Percentiles rank a stretch among this genome's conserved stretches.
Evolutionary conservation across 805 yeast species (phyloP).

Genomic region (Candida sonorensis): DNA sequence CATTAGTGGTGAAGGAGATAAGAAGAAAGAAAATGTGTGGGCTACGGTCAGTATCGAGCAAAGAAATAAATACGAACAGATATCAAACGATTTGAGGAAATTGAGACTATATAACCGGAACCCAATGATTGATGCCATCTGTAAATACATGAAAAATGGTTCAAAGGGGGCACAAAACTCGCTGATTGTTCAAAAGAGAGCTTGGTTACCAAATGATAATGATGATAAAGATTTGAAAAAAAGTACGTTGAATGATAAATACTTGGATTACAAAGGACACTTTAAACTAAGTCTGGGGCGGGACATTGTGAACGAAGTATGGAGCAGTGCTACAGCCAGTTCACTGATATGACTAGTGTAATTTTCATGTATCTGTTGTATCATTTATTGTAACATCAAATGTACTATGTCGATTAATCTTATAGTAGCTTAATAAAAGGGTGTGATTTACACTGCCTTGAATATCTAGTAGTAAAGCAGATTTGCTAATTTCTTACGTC

Average conservation of each 20-base stretch:
- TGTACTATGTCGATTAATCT: too few relatives aligned
- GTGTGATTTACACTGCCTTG: too few relatives aligned
- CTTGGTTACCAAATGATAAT: constrained; percentile 1
- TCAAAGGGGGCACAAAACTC: neutral
- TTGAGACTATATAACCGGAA: constrained; percentile 19
- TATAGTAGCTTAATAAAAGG: too few relatives aligned
- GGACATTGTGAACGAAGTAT: constrained; percentile 8
- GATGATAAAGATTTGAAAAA: too few relatives aligned
- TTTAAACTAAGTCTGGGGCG: constrained; percentile 8
- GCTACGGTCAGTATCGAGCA: constrained; percentile 19
- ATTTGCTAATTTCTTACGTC: too few relatives aligned
- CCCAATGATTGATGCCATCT: constrained; percentile 19
- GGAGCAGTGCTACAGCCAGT: constrained; percentile 10
- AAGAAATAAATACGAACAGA: constrained; percentile 21
- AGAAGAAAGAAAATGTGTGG: constrained; percentile 14
- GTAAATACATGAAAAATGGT: constrained; percentile 6
- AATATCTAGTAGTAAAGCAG: too few relatives aligned
- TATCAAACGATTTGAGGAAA: constrained; percentile 24
- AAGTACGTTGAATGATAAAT: too few relatives aligned
- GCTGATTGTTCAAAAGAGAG: neutral
- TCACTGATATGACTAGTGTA: neutral
- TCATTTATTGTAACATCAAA: neutral
- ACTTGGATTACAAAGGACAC: constrained; percentile 8
- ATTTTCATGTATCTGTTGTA: neutral
- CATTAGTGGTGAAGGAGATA: neutral